Percentiles rank a stretch among this genome's conserved stretches.
These are phyloP conservation scores for Podospora didyma DNA, from an alignment of 495 filamentous ascomycete species.

Conservation along the genomic window DNA sequence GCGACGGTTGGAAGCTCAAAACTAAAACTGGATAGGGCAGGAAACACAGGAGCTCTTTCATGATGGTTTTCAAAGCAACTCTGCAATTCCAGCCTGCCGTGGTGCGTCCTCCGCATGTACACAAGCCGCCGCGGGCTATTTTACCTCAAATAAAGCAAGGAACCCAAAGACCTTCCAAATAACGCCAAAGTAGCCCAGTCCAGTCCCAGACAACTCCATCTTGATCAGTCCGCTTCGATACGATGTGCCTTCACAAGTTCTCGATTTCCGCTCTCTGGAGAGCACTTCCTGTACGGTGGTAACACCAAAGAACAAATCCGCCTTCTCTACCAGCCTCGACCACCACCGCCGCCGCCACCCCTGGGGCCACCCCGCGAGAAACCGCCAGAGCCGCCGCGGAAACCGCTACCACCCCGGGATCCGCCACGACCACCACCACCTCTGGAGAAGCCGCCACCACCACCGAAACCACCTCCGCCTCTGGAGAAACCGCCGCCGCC, in stretches of 20 bases:
- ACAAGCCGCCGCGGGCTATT: constrained; percentile 1
- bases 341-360: constrained; percentile 19
- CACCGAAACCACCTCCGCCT: constrained; percentile 19
- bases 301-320: background rate
- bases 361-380: constrained; percentile 17
- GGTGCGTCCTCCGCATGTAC: background rate
- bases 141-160: constrained; percentile 12
- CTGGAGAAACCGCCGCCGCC: constrained; percentile 34
- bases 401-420: constrained; percentile 21
- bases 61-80: too few relatives aligned
- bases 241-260: constrained; percentile 2
- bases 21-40: too few relatives aligned
- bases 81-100: too few relatives aligned
- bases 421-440: constrained; percentile 21
- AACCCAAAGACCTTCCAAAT: constrained; percentile 17
- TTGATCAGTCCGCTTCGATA: constrained; percentile 13
- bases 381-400: constrained; percentile 20
- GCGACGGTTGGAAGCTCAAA: too few relatives aligned
- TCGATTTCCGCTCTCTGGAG: background rate
- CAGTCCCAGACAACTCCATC: constrained; percentile 20
- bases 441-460: constrained; percentile 23
- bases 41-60: too few relatives aligned
- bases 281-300: background rate
- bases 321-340: constrained; percentile 13
- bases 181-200: constrained; percentile 28